Evolutionary conservation across 352 stramenopile genomes (phyloP).

Genomic region (Albugo laibachii): DNA sequence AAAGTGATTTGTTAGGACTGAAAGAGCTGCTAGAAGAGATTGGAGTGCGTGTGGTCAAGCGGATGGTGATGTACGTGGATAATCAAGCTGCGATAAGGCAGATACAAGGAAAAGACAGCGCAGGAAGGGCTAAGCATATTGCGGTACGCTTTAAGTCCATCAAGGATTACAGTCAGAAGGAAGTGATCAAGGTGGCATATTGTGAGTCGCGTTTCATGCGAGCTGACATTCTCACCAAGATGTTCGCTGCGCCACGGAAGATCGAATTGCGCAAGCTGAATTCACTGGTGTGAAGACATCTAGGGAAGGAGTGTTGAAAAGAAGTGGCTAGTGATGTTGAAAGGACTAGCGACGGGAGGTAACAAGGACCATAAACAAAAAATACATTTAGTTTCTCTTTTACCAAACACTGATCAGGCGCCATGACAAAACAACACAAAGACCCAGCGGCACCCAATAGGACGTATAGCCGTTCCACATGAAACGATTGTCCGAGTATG

Average conservation of each 20-base stretch:
- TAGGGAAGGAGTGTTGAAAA: slow-evolving; percentile 7
- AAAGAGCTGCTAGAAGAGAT: no score
- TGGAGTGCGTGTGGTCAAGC: no score
- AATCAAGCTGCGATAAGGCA: slow-evolving; percentile 8
- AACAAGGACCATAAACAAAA: no score
- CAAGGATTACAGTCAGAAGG: slow-evolving; percentile 3
- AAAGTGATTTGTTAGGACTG: no score
- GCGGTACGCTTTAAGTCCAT: slow-evolving; percentile 5
- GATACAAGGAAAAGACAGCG: slow-evolving; percentile 1
- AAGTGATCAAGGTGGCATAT: neutral
- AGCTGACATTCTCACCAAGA: slow-evolving; percentile 6
- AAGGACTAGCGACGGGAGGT: no score
- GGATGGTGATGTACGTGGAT: neutral
- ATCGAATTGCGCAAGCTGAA: slow-evolving; percentile 1
- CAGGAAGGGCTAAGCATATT: slow-evolving; percentile 2
- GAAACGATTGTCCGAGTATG: no score
- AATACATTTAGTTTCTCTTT: no score
- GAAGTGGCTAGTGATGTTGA: neutral
- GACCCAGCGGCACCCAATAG: no score
- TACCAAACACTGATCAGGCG: no score
- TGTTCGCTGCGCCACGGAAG: slow-evolving; percentile 1
- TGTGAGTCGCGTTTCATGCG: slow-evolving; percentile 5
- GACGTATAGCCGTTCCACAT: no score
- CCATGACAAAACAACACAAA: no score
- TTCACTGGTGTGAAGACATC: slow-evolving; percentile 1